A percentile compares a stretch with the other conserved stretches of the same genome.
phyloP scores from a whole-genome alignment of 192 early-diverging fungal species.

The Podochytrium sp. region DNA sequence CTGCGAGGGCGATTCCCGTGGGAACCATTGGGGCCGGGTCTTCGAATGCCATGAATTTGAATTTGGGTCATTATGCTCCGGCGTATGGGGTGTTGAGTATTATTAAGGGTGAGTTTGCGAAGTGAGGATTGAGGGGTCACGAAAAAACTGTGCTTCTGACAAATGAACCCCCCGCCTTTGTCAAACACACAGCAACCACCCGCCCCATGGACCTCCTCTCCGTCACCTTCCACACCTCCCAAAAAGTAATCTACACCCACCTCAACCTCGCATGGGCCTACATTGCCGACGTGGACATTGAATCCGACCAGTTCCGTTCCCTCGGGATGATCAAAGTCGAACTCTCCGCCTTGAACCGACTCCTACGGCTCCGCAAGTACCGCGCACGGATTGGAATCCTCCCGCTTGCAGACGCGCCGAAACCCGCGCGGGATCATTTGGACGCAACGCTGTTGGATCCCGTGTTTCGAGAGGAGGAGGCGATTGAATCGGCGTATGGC shows the following conservation, averaged over 20 bases:
- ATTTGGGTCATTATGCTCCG: constrained; percentile 36
- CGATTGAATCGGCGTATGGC: neutral
- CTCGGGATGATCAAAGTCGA: constrained; percentile 43
- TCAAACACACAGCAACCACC: constrained; percentile 6
- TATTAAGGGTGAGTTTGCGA: constrained; percentile 38
- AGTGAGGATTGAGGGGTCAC: too few relatives aligned
- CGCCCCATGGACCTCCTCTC: constrained; percentile 50
- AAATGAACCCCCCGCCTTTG: neutral
- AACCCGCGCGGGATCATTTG: neutral
- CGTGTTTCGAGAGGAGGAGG: neutral
- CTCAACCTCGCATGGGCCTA: constrained; percentile 49
- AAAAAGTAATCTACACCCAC: constrained; percentile 46
- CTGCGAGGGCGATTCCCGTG: constrained; percentile 59
- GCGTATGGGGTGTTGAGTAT: constrained; percentile 44
- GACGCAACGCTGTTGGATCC: constrained; percentile 11
- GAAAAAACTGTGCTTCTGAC: neutral
- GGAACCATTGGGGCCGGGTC: constrained; percentile 61
- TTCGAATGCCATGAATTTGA: constrained; percentile 50
- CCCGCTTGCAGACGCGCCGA: constrained; percentile 21
- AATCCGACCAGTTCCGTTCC: constrained; percentile 51
- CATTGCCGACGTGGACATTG: constrained; percentile 56
- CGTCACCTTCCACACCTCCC: constrained; percentile 35
- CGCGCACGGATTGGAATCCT: constrained; percentile 61
- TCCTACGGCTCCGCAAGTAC: constrained; percentile 64
- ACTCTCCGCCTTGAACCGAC: constrained; percentile 53